Evolutionary conservation across 768 basidiomycete genomes (phyloP).

Genomic region (Lentinula guzmanii): DNA sequence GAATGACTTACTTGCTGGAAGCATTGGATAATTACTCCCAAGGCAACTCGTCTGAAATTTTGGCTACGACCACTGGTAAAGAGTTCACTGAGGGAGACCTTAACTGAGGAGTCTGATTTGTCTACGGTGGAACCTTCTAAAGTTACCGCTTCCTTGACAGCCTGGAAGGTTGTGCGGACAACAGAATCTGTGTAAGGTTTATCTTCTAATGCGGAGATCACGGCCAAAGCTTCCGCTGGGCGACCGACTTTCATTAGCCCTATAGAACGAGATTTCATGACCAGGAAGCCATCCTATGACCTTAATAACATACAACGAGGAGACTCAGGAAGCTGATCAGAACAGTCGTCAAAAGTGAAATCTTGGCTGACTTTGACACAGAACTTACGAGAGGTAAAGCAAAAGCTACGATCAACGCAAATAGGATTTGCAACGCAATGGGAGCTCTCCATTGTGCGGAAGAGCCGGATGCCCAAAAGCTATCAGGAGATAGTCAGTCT

Average conservation of each 20-base stretch:
- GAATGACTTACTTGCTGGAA: conserved; percentile 47
- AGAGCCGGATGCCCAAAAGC: conserved; percentile 44
- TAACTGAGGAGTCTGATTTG: conserved; percentile 7
- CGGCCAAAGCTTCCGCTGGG: conserved; percentile 49
- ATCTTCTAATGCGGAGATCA: conserved; percentile 57
- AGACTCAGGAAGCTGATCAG: conserved; percentile 47
- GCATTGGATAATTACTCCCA: conserved; percentile 55
- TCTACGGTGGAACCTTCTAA: conserved; percentile 23
- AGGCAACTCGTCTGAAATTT: conserved; percentile 51
- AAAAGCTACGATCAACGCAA: conserved; percentile 48
- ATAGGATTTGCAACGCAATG: conserved; percentile 51
- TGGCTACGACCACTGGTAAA: conserved; percentile 51
- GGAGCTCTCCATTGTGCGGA: conserved; percentile 61
- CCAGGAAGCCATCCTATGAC: background rate
- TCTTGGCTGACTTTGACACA: background rate
- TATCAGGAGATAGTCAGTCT: conserved; percentile 11
- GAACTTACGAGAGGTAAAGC: conserved; percentile 42
- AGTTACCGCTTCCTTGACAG: conserved; percentile 46
- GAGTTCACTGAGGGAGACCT: conserved; percentile 43
- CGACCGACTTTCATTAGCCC: conserved; percentile 55
- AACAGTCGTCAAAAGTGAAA: background rate
- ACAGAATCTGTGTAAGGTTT: conserved; percentile 37
- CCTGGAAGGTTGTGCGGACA: conserved; percentile 47
- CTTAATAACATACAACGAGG: conserved; percentile 38
- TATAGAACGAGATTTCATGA: background rate